Percentiles rank a stretch among this genome's conserved stretches.
Evolutionary conservation across 306 rosid species (phyloP).

Genomic region (Cicer chorassanicum): DNA sequence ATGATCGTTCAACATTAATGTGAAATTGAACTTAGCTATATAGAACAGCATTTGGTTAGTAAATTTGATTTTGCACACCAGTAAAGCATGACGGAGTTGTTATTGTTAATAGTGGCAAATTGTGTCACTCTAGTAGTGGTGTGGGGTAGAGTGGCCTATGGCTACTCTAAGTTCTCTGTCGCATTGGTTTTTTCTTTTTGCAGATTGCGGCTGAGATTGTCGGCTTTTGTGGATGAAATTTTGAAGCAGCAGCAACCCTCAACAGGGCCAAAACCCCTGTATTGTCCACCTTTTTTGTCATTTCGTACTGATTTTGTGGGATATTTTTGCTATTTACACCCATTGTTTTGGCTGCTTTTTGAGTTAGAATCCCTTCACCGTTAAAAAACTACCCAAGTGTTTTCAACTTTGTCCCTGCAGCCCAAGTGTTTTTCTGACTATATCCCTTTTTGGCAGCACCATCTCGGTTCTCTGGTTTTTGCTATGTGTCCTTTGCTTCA

Average conservation of each 20-base stretch:
- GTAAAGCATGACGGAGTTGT: neutral
- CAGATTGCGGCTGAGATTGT: neutral
- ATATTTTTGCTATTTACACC: neutral
- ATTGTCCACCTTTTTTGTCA: neutral
- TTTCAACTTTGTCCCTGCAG: neutral
- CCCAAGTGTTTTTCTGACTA: neutral
- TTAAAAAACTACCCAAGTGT: slow-evolving; percentile 2
- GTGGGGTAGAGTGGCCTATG: neutral
- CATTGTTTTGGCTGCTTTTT: neutral
- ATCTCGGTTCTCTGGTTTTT: slow-evolving; percentile 8
- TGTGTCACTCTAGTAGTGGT: neutral
- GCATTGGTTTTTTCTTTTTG: slow-evolving; percentile 1
- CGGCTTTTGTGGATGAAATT: slow-evolving; percentile 3
- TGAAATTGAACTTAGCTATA: slow-evolving; percentile 27
- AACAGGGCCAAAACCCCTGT: neutral
- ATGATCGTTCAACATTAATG: neutral
- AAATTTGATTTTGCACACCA: neutral
- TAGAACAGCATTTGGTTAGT: neutral
- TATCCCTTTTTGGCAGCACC: neutral
- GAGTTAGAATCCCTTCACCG: slow-evolving; percentile 9
- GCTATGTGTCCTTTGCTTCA: neutral
- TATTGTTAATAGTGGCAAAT: neutral
- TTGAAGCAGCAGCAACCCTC: neutral
- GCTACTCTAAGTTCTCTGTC: slow-evolving; percentile 10
- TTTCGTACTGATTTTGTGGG: neutral